A percentile compares a stretch with the other conserved stretches of the same genome.
Conservation (phyloP, 495 filamentous ascomycete species). For the Tuber borchii region DNA sequence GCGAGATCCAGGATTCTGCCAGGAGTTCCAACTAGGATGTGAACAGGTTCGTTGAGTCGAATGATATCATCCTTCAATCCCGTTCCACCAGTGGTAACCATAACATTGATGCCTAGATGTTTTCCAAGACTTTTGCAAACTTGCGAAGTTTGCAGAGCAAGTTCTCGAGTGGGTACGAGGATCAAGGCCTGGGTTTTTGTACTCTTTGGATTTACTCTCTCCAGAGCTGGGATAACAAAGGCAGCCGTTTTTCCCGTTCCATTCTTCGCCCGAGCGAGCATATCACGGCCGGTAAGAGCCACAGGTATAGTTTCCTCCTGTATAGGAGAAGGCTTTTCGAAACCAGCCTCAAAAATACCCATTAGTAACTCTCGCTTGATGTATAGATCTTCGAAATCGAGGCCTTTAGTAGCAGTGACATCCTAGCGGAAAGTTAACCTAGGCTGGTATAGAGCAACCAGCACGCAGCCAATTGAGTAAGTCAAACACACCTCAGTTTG, state of each 20-base stretch:
- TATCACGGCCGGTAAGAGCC: conserved; percentile 87
- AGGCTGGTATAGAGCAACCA: conserved; percentile 21
- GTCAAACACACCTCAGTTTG: conserved; percentile 78
- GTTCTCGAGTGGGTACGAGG: conserved; percentile 89
- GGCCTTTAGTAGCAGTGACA: conserved; percentile 92
- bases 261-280: conserved; percentile 94
- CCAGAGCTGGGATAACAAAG: conserved; percentile 91
- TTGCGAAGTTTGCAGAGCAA: conserved; percentile 97
- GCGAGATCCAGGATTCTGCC: conserved; percentile 91
- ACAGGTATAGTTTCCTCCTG: conserved; percentile 99
- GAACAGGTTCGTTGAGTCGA: conserved; percentile 83
- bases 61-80: conserved; percentile 94
- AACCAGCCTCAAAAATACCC: conserved; percentile 98
- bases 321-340: conserved; percentile 96
- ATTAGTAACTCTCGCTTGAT: conserved; percentile 92
- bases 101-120: conserved; percentile 93
- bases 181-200: conserved; percentile 93
- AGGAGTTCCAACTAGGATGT: conserved; percentile 96
- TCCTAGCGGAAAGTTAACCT: conserved; percentile 53
- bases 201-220: conserved; percentile 92
- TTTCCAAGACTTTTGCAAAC: conserved; percentile 98
- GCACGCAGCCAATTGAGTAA: conserved; percentile 22
- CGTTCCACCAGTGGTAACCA: conserved; percentile 97
- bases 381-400: conserved; percentile 95
- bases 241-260: conserved; percentile 97